Base-by-base conservation (phyloP, 139 green algal species). In the Haematococcus sp. region DNA sequence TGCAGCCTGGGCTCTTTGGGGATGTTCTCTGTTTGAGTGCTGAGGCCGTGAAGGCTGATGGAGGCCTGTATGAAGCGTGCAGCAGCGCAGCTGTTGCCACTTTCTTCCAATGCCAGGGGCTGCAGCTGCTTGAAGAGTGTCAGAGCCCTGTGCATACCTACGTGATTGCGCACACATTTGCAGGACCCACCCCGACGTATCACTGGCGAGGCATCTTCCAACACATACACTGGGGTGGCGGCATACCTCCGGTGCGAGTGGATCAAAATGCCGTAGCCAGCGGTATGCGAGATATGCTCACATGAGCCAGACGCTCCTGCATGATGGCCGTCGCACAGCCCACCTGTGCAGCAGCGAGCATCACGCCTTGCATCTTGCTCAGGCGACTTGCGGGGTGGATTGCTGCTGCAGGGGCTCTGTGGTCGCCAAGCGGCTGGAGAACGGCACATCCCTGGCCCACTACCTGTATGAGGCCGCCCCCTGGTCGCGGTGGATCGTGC, bases 401-500 rank as follows among this genome's bases (percentile, higher is more conserved):
- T 19, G 4, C 54, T 61, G n/a, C 9, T 68, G 60, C 55, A 71
- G 71, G 44, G 71, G 71, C 44, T 3, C 25, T 46, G 32, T 17
- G 23, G 59, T 34, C 2, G 35, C 35, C 34, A 71, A 71, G 64
- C 64, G 64, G 7, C 40, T 69, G 34, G 68, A 34, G 34, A 72
- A 72, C 46, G 65, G 67, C 27, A 85, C 80, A 49, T 49, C 40
- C 0, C 71, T 82, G 51, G 66, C 80, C 2, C 66, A 85, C 51
- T 77, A 78, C 71, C 66, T 90, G 58, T 77, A 74, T 44, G 85
- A 90, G 73, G 85, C 85, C 11, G 67, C 73, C 23, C 85, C 85
- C 13, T 90, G 77, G 60, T n/a, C 81, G 30, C 75, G 83, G 1
- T 83, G 84, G 51, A 82, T 90, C n/a, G 79, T 88, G 3, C 75